phyloP scores from a whole-genome alignment of 805 yeast species.

The Saturnispora diversa region DNA sequence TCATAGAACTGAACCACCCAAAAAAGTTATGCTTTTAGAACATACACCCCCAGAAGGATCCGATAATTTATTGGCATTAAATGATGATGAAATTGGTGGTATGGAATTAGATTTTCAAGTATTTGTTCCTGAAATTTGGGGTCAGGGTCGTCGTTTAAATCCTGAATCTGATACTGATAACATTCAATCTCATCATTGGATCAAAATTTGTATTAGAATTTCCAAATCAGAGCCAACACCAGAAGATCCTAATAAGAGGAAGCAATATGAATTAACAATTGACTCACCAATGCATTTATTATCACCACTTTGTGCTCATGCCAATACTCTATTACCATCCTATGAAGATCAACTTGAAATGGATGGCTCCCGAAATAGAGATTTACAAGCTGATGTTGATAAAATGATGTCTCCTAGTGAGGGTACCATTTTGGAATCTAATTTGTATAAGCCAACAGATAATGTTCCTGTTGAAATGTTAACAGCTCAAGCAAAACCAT shows the following conservation, averaged over 20 bases:
- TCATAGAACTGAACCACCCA: slow-evolving; percentile 85
- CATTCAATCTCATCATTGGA: slow-evolving; percentile 92
- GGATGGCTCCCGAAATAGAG: slow-evolving; percentile 5
- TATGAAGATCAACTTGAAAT: slow-evolving; percentile 34
- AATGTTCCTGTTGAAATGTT: slow-evolving; percentile 37
- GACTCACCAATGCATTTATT: slow-evolving; percentile 89
- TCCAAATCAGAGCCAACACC: slow-evolving; percentile 54
- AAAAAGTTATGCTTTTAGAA: slow-evolving; percentile 72
- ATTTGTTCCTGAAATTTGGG: slow-evolving; percentile 66
- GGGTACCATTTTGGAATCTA: slow-evolving; percentile 32
- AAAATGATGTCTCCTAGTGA: slow-evolving; percentile 23
- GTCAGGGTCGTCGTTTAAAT: slow-evolving; percentile 51
- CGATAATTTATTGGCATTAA: slow-evolving; percentile 40
- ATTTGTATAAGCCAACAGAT: slow-evolving; percentile 47
- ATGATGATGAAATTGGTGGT: slow-evolving; percentile 49
- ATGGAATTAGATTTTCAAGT: slow-evolving; percentile 80
- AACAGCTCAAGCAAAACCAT: slow-evolving; percentile 62
- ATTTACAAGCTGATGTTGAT: slow-evolving; percentile 15
- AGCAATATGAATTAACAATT: slow-evolving; percentile 88
- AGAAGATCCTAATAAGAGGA: slow-evolving; percentile 46
- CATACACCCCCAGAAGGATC: slow-evolving; percentile 53
- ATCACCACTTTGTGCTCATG: slow-evolving; percentile 70
- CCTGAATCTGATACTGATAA: slow-evolving; percentile 79
- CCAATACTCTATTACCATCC: slow-evolving; percentile 69
- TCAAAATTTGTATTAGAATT: slow-evolving; percentile 76